phyloP scores from a whole-genome alignment of 2,329 filamentous ascomycete species.

The Penicillium sp. region DNA sequence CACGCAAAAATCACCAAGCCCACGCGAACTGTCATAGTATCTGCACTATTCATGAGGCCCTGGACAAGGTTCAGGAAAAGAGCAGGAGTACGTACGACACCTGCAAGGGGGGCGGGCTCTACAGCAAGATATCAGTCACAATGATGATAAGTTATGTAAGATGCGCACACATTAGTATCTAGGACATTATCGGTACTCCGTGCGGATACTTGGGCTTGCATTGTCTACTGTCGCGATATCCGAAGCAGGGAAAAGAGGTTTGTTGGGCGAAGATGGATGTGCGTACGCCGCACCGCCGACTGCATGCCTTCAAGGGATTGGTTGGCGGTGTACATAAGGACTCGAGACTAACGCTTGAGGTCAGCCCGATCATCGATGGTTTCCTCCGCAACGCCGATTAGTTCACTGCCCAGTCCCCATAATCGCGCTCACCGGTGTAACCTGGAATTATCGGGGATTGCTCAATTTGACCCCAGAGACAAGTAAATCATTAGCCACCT shows the following conservation, averaged over 20 bases:
- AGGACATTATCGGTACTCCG: no score
- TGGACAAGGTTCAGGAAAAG: not conserved
- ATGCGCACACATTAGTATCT: not conserved
- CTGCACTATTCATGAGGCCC: not conserved
- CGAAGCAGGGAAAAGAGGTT: not conserved
- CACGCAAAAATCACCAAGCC: not conserved
- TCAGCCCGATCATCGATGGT: not conserved
- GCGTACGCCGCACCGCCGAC: not conserved
- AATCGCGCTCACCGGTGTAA: not conserved
- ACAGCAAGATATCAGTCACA: not conserved
- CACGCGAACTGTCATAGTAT: not conserved
- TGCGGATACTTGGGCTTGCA: no score
- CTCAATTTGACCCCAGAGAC: not conserved
- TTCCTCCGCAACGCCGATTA: slow-evolving; percentile 5
- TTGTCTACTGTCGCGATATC: not conserved
- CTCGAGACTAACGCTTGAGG: not conserved
- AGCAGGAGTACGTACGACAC: not conserved
- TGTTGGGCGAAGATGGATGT: not conserved
- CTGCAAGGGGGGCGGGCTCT: not conserved
- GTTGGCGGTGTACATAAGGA: not conserved
- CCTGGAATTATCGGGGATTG: not conserved
- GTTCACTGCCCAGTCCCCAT: not conserved
- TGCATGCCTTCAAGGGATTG: not conserved
- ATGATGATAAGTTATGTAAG: not conserved
- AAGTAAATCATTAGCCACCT: not conserved